Evolutionary conservation across 2,329 filamentous ascomycete species (phyloP).

Genomic region (Penicillium thymicola): DNA sequence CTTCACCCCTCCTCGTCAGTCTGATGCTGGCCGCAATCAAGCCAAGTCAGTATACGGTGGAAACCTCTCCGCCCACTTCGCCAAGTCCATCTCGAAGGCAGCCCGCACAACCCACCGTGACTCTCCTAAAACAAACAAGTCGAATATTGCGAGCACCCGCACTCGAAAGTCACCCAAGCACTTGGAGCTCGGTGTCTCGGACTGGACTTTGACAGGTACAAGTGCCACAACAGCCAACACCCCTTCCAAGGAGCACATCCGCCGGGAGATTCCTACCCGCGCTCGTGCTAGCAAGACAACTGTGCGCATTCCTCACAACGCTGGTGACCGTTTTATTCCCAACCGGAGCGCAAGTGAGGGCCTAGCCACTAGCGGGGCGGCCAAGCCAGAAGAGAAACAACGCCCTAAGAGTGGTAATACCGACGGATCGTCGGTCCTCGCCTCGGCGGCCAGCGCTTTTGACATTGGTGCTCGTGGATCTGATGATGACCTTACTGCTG

Average conservation of each 20-base stretch:
- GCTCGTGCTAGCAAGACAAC: slow-evolving; percentile 66
- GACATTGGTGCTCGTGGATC: slow-evolving; percentile 59
- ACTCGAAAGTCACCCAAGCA: slow-evolving; percentile 72
- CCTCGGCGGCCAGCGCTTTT: slow-evolving; percentile 67
- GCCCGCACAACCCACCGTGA: slow-evolving; percentile 63
- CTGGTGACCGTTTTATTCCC: slow-evolving; percentile 91
- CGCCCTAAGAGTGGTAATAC: slow-evolving; percentile 67
- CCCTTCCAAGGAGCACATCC: slow-evolving; percentile 58
- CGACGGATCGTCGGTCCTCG: slow-evolving; percentile 73
- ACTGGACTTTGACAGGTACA: slow-evolving; percentile 86
- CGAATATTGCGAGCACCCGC: slow-evolving; percentile 66
- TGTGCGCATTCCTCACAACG: slow-evolving; percentile 63
- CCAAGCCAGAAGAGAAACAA: slow-evolving; percentile 78
- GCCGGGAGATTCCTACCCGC: slow-evolving; percentile 52
- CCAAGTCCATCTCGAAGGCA: slow-evolving; percentile 54
- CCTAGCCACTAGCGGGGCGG: slow-evolving; percentile 74
- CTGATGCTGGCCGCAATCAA: slow-evolving; percentile 54
- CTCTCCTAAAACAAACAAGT: slow-evolving; percentile 97
- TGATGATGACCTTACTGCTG: slow-evolving; percentile 72
- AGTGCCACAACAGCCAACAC: slow-evolving; percentile 57
- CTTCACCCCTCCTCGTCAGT: slow-evolving; percentile 67
- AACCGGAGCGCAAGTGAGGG: slow-evolving; percentile 88
- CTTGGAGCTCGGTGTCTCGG: slow-evolving; percentile 86
- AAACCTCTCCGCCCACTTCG: slow-evolving; percentile 75
- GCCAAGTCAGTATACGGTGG: slow-evolving; percentile 72